Conservation (phyloP, 331 rosid species). For the Cydonia oblonga region DNA sequence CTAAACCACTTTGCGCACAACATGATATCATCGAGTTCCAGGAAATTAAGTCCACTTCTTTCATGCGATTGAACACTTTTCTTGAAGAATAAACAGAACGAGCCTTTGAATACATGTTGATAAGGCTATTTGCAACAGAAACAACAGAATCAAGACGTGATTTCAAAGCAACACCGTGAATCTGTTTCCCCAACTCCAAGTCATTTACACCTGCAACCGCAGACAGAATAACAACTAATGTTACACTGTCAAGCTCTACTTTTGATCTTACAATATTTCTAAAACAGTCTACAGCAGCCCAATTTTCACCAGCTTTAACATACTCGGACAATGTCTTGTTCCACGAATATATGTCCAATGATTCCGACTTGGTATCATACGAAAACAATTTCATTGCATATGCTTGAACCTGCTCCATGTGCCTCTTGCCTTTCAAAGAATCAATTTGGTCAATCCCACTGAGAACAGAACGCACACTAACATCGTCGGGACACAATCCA, state of each 20-base stretch:
- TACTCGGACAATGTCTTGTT: slow-evolving; percentile 45
- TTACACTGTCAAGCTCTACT: slow-evolving; percentile 36
- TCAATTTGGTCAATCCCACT: slow-evolving; percentile 22
- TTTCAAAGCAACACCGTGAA: slow-evolving; percentile 44
- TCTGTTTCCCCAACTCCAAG: slow-evolving; percentile 51
- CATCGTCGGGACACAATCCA: slow-evolving; percentile 41
- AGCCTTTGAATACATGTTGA: slow-evolving; percentile 62
- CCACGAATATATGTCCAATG: slow-evolving; percentile 37
- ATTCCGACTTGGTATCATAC: slow-evolving; percentile 4
- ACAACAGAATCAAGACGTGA: slow-evolving; percentile 32
- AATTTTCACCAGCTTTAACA: slow-evolving; percentile 36
- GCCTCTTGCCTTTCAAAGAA: slow-evolving; percentile 26
- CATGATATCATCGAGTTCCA: slow-evolving; percentile 80
- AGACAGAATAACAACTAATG: slow-evolving; percentile 39
- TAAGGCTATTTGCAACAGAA: slow-evolving; percentile 50
- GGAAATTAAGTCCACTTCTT: slow-evolving; percentile 55
- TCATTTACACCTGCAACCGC: slow-evolving; percentile 27
- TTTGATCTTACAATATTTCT: slow-evolving; percentile 29
- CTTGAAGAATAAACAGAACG: slow-evolving; percentile 32
- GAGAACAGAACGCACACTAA: slow-evolving; percentile 40
- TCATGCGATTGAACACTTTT: slow-evolving; percentile 38
- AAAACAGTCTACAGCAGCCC: slow-evolving; percentile 47
- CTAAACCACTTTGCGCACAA: slow-evolving; percentile 37
- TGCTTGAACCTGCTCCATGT: slow-evolving; percentile 49
- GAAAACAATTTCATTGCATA: slow-evolving; percentile 36